Conservation (phyloP, 768 basidiomycete genomes). For the Lentinus tigrinus region DNA sequence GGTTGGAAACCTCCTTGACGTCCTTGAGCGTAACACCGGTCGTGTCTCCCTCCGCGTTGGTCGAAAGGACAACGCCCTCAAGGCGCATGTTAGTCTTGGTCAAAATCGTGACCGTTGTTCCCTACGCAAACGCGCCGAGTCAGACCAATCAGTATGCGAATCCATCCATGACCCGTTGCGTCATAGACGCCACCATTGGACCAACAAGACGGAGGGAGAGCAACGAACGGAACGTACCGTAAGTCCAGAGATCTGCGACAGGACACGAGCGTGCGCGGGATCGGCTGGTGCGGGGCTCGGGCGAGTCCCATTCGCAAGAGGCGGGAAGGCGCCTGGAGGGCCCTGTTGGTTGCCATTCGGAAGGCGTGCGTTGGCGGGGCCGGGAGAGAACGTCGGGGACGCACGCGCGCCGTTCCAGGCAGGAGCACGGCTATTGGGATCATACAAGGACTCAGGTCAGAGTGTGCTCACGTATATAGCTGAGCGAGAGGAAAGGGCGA, state of each 20-base stretch:
- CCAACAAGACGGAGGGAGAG: slow-evolving; percentile 4
- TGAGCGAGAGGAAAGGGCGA: slow-evolving; percentile 15
- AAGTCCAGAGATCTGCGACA: slow-evolving; percentile 66
- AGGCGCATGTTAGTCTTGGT: slow-evolving; percentile 72
- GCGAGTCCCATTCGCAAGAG: slow-evolving; percentile 44
- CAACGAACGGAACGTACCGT: slow-evolving; percentile 50
- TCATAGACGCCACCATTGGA: slow-evolving; percentile 18
- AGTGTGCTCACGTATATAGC: background rate
- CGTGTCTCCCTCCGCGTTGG: slow-evolving; percentile 63
- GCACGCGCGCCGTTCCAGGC: slow-evolving; percentile 71
- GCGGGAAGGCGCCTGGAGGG: slow-evolving; percentile 26
- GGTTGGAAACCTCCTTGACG: slow-evolving; percentile 67
- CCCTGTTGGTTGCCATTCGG: slow-evolving; percentile 38
- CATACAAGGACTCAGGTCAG: slow-evolving; percentile 4
- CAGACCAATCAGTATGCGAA: background rate
- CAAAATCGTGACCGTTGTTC: slow-evolving; percentile 73
- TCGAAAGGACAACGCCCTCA: slow-evolving; percentile 69
- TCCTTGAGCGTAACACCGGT: slow-evolving; percentile 75
- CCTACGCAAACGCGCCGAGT: slow-evolving; percentile 38
- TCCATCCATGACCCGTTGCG: slow-evolving; percentile 2
- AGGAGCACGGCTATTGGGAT: slow-evolving; percentile 33
- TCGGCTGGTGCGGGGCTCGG: slow-evolving; percentile 32
- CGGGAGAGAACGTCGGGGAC: slow-evolving; percentile 70
- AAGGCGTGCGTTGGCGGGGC: slow-evolving; percentile 38
- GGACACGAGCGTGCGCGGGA: slow-evolving; percentile 53